phyloP scores from a whole-genome alignment of 176 grass and related monocot genomes.

The Bothriochloa decipiens region DNA sequence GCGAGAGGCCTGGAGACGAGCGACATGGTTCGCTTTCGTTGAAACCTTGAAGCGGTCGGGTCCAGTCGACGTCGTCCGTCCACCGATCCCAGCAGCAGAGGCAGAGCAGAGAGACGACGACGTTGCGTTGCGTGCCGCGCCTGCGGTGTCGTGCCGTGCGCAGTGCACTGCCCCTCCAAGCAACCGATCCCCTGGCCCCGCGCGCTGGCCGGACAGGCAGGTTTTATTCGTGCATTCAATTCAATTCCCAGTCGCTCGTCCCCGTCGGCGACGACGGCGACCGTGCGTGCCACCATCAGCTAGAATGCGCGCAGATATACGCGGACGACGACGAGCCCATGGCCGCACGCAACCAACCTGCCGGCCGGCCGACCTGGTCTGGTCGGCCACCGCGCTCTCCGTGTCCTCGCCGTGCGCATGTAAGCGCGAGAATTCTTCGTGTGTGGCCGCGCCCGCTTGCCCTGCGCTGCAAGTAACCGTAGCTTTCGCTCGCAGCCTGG shows the following conservation, averaged over 20 bases:
- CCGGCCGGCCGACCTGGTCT: too few relatives aligned
- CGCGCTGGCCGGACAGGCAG: not conserved
- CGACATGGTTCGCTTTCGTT: too few relatives aligned
- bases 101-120: too few relatives aligned
- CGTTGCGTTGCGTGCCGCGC: conserved; percentile 18
- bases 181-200: not conserved
- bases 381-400: too few relatives aligned
- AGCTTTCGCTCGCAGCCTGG: not conserved
- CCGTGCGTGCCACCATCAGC: too few relatives aligned
- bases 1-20: too few relatives aligned
- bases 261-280: not conserved
- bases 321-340: not conserved
- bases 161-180: conserved; percentile 16
- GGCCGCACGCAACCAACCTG: conserved; percentile 27
- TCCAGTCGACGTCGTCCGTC: not conserved
- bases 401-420: too few relatives aligned
- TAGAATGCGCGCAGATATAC: too few relatives aligned
- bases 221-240: not conserved
- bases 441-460: conserved; percentile 3
- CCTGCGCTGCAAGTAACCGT: conserved; percentile 31
- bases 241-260: not conserved
- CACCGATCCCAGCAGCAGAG: too few relatives aligned
- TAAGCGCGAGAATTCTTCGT: not conserved
- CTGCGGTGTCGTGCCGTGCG: conserved; percentile 26
- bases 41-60: too few relatives aligned